Percentiles rank a stretch among this genome's conserved stretches.
Evolutionary conservation across 805 yeast species (phyloP).

Genomic region (Metschnikowia similis): DNA sequence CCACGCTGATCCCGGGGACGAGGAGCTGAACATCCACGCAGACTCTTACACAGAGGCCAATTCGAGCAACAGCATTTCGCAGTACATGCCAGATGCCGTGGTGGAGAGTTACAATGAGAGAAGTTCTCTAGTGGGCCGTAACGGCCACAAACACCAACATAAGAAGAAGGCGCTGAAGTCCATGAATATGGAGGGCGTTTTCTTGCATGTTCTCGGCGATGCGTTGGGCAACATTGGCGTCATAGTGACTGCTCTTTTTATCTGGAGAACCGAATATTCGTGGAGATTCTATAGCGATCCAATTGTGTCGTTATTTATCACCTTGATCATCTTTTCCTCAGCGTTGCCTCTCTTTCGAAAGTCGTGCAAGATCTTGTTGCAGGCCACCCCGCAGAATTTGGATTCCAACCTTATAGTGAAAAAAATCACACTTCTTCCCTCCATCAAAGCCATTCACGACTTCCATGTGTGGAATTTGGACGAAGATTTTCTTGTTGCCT

Average conservation of each 20-base stretch:
- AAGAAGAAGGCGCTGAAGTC: conserved; percentile 41
- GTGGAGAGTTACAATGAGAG: conserved; percentile 40
- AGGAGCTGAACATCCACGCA: conserved; percentile 9
- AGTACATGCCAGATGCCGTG: conserved; percentile 45
- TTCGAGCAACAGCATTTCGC: conserved; percentile 27
- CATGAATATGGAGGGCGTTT: conserved; percentile 97
- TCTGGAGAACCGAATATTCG: conserved; percentile 87
- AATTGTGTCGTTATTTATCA: conserved; percentile 74
- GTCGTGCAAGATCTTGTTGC: conserved; percentile 81
- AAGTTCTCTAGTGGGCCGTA: conserved; percentile 27
- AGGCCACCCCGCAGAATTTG: conserved; percentile 86
- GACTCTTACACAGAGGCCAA: conserved; percentile 14
- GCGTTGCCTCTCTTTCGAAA: conserved; percentile 87
- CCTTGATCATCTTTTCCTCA: conserved; percentile 82
- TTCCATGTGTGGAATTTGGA: conserved; percentile 95
- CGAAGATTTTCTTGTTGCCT: conserved; percentile 81
- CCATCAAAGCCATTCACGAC: conserved; percentile 86
- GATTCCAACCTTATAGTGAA: conserved; percentile 69
- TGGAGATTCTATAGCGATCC: conserved; percentile 92
- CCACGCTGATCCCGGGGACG: conserved; percentile 30
- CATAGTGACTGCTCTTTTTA: conserved; percentile 80
- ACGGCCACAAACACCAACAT: conserved; percentile 12
- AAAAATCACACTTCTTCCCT: conserved; percentile 62
- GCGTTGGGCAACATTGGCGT: conserved; percentile 96
- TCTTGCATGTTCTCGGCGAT: conserved; percentile 91